Percentiles rank a stretch among this genome's conserved stretches.
phyloP scores from a whole-genome alignment of 2,329 filamentous ascomycete species.

The Ophiostoma novo-ulmi region DNA sequence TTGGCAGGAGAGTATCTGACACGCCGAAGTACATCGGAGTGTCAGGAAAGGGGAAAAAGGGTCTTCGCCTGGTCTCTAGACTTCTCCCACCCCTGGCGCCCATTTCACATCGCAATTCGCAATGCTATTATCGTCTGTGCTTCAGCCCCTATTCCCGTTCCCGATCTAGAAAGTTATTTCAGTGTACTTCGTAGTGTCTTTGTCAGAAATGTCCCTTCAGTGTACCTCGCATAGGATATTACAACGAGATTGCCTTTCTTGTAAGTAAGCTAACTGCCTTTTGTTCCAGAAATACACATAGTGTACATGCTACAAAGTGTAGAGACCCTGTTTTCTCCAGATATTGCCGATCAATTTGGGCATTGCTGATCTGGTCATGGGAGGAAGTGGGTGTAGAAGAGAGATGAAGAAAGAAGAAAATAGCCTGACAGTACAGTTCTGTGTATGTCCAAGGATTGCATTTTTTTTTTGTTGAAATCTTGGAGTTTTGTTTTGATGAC shows the following conservation, averaged over 20 bases:
- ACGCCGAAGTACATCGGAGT: neutral
- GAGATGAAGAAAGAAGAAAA: neutral
- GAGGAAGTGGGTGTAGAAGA: neutral
- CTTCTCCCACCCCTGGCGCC: neutral
- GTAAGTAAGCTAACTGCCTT: neutral
- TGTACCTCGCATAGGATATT: neutral
- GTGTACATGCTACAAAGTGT: neutral
- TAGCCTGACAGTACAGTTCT: neutral
- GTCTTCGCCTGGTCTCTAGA: neutral
- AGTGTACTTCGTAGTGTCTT: no score
- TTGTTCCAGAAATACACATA: neutral
- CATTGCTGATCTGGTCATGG: neutral
- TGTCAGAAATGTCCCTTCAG: no score
- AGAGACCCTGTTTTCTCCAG: neutral
- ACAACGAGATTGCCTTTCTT: neutral
- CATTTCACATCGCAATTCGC: neutral
- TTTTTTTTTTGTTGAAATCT: neutral
- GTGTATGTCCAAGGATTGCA: neutral
- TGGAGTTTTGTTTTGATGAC: neutral
- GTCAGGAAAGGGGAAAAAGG: constrained; percentile 2
- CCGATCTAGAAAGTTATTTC: neutral
- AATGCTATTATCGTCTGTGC: constrained; percentile 1
- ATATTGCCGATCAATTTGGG: neutral
- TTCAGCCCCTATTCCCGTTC: neutral
- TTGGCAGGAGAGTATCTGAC: neutral